Conservation (phyloP, 2,329 filamentous ascomycete species). For the Exophiala sp. region DNA sequence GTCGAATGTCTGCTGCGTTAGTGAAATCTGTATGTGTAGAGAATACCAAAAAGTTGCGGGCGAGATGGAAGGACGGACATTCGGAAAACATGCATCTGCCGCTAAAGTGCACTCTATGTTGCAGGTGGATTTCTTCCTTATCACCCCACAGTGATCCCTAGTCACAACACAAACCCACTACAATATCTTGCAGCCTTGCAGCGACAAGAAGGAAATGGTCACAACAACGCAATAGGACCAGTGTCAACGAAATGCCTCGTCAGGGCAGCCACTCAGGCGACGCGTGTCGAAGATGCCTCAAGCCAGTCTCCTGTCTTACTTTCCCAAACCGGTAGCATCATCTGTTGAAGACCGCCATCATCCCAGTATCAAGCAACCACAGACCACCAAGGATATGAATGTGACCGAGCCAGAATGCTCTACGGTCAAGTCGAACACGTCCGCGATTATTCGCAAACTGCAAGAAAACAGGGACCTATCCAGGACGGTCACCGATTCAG, state of each 20-base stretch:
- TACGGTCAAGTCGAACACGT: neutral
- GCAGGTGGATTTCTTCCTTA: neutral
- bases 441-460: neutral
- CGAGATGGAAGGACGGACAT: no score
- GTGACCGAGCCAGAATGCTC: neutral
- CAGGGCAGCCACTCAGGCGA: neutral
- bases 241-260: no score
- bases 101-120: neutral
- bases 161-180: no score
- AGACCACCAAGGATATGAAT: neutral
- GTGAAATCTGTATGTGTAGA: neutral
- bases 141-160: no score
- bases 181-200: no score
- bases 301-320: conserved; percentile 20
- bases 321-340: conserved; percentile 17
- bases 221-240: no score
- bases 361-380: neutral
- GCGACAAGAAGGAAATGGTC: no score
- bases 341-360: conserved; percentile 21
- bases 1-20: no score
- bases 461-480: neutral
- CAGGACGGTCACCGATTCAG: no score
- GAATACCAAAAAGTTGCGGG: neutral
- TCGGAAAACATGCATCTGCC: no score
- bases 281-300: conserved; percentile 13